Evolutionary conservation across 2,329 filamentous ascomycete genomes (phyloP), one percentile per base, ranked within the genome.

Genomic region (Pestalotiopsis sp.): DNA sequence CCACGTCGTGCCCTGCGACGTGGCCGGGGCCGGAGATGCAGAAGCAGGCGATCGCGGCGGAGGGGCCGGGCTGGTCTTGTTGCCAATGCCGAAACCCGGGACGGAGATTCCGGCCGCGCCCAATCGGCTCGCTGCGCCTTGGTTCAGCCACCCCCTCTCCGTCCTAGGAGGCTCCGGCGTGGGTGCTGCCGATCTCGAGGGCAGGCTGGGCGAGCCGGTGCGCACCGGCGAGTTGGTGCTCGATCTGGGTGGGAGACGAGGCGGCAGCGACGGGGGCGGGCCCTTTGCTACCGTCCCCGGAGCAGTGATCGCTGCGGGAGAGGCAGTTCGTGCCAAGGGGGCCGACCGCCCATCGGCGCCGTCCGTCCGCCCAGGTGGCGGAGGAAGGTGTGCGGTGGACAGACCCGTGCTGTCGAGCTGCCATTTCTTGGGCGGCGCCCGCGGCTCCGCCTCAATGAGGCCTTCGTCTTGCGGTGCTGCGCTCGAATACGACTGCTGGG

Each of bases 51-150:
- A 67, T 4, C 20, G 75, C 67, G 70, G 75, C 72, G 74, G 69
- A 70, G 71, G 75, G 73, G 67, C 65, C 40, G 72, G 65, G 67
- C 72, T 38, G 20, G 76, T 68, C 38, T 63, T 77, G 3, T 89
- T 57, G 11, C 68, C 69, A 69, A 97, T 97, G 4, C 92, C 92
- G 3, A 97, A 82, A 0, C 87, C 91, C 0, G 94, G 91, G 0
- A 97, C 93, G 0, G 90, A 92, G 5, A 97, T 84, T 1, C 94
- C 94, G 1, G 92, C 90, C 48, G 89, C 86, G 11, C 90, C 88
- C 9, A 98, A 84, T 56, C 93, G 86, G 68, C 81, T 85, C 66
- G 91, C 77, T 4, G 93, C 90, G 4, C 84, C 87, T 73, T 84
- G 81, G 72, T 88, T 87, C 40, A 87, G 71, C 39, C 79, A 75